A percentile compares a stretch with the other conserved stretches of the same genome.
Evolutionary conservation across 176 grass and related monocot species (phyloP).

Genomic region (Ensete ventricosum): DNA sequence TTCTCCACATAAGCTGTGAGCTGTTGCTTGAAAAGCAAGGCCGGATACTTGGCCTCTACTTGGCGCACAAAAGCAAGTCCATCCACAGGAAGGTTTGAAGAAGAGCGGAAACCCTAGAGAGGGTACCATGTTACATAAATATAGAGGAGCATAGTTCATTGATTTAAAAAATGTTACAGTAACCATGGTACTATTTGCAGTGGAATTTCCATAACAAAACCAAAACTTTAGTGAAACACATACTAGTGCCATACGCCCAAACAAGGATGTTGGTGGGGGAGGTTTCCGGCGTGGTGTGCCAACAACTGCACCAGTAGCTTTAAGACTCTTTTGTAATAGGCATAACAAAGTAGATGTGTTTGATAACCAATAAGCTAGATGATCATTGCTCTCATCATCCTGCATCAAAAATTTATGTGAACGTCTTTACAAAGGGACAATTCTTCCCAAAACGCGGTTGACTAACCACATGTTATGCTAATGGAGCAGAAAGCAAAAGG

Average conservation of each 20-base stretch:
- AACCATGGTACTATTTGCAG: neutral
- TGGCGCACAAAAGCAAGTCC: conserved; percentile 56
- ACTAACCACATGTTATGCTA: neutral
- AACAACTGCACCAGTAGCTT: conserved; percentile 33
- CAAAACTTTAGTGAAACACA: neutral
- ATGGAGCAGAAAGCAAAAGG: neutral
- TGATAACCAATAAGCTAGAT: conserved; percentile 93
- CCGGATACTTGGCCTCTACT: conserved; percentile 87
- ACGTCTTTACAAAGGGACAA: neutral
- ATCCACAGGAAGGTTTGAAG: conserved; percentile 26
- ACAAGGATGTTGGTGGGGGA: conserved; percentile 69
- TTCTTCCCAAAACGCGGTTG: neutral
- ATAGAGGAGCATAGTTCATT: conserved; percentile 2
- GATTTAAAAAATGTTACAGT: neutral
- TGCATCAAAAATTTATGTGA: conserved; percentile 23
- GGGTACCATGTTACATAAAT: conserved; percentile 18
- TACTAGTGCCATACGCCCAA: conserved; percentile 59
- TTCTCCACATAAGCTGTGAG: conserved; percentile 88
- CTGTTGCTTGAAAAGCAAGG: conserved; percentile 98
- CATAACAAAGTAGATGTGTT: conserved; percentile 83
- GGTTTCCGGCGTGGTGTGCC: conserved; percentile 43
- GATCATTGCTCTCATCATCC: conserved; percentile 59
- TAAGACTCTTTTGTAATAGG: conserved; percentile 85
- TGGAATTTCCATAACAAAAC: neutral
- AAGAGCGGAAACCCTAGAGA: conserved; percentile 72